Base-by-base conservation (phyloP, 371 early-diverging fungal species). In the Zancudomyces culisetae region DNA sequence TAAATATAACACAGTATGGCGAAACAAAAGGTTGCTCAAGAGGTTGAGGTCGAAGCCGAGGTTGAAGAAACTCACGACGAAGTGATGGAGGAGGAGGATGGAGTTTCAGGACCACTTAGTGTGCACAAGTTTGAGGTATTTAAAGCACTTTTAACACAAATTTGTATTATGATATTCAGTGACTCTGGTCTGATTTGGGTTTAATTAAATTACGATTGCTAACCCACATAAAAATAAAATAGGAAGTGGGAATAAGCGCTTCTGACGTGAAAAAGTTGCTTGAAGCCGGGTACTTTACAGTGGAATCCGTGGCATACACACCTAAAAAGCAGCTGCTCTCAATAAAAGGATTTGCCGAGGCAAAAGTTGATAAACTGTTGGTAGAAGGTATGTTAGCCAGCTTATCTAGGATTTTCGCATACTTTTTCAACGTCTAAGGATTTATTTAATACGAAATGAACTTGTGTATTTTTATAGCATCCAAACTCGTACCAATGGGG, bases 321-420 rank as follows among this genome's bases (percentile, higher is more conserved):
- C 96, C 99, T 1, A 88, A 90, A 60, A 97, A 96, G 68, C 67
- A 73, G 42, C 69, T 99, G 18, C 63, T 97, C 12, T 66, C 73
- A 13, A 87, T 99, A 61, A 98, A 98, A 68, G 99, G 99, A 45
- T 88, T 98, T 59, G 90, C 94, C 0, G 99, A 99, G 66, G 80
- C 85, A 27, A 99, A 99, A 62, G 98, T 91, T 6, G 99, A 98
- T 60, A 94, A 96, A 62, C 75, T 99, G n/a, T 61, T 98, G 21
- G 70, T 77, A 27, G 98, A 98, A 78, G 35, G 35, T 35, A 10
- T n/a, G n/a, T n/a, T n/a, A n/a, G n/a, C n/a, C n/a, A n/a, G n/a
- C n/a, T n/a, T n/a, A n/a, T n/a, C n/a, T n/a, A n/a, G n/a, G n/a
- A n/a, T n/a, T n/a, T n/a, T n/a, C n/a, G n/a, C n/a, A n/a, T n/a